These are phyloP conservation scores for Multifurca ochricompacta DNA, from an alignment of 768 basidiomycete species.

Conservation along the genomic window DNA sequence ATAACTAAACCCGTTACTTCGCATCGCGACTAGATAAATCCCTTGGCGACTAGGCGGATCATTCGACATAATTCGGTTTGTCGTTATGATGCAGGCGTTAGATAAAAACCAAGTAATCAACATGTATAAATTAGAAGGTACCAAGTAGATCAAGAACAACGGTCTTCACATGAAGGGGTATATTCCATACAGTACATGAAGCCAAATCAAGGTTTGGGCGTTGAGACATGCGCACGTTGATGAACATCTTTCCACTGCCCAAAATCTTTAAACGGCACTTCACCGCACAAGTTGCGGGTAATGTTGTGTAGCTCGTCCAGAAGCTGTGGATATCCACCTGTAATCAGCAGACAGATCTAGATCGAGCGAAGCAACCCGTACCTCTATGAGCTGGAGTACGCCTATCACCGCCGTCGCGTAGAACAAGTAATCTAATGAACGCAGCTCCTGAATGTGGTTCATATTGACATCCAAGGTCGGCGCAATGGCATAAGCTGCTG, in stretches of 20 bases:
- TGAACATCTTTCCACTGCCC: slow-evolving; percentile 20
- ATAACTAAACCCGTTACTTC: no score
- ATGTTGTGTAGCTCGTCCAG: slow-evolving; percentile 18
- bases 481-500: slow-evolving; percentile 11
- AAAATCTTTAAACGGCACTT: slow-evolving; percentile 21
- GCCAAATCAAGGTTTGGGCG: slow-evolving; percentile 20
- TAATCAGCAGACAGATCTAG: not conserved
- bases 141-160: not conserved
- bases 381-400: slow-evolving; percentile 18
- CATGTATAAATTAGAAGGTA: not conserved
- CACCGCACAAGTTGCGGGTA: slow-evolving; percentile 18
- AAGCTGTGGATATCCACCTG: not conserved
- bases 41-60: no score
- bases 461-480: slow-evolving; percentile 1
- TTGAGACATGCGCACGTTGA: slow-evolving; percentile 9
- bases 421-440: slow-evolving; percentile 18
- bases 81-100: not conserved
- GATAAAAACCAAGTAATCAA: not conserved
- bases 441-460: slow-evolving; percentile 11
- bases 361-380: not conserved
- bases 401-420: slow-evolving; percentile 16
- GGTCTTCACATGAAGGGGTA: no score
- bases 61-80: no score
- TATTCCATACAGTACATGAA: not conserved
- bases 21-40: no score